Base-by-base conservation (phyloP, 2,329 filamentous ascomycete species). In the Ophiostoma angusticollis region DNA sequence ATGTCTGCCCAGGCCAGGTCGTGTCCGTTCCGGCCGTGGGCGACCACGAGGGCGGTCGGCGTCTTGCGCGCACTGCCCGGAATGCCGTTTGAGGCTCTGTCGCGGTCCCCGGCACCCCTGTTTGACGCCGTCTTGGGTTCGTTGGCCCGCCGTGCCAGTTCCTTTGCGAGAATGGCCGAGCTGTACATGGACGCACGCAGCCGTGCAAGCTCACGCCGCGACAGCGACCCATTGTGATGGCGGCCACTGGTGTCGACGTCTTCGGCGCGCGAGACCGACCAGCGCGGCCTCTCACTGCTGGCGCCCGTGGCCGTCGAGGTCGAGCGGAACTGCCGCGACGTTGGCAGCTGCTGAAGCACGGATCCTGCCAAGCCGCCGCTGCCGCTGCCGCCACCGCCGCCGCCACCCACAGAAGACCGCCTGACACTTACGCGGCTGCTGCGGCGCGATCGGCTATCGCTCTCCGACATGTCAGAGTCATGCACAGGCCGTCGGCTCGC, bases 151-250 rank as follows among this genome's bases (percentile, higher is more conserved):
- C 77, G 71, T 21, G 69, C 68, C 39, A 95, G 83, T 52, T 91
- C 84, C 51, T 78, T 78, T 1, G 89, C 87, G 60, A 93, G 93
- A 52, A 95, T 78, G n/a, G 86, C 87, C 0, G 85, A 84, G 46
- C 79, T 82, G 17, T 93, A 65, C 29, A 94, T 72, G 8, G 93
- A 66, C 1, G 84, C 74, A 41, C 77, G 72, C 3, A 87, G 69
- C n/a, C 85, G 78, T 13, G 82, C 81, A 38, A 93, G 71, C 49
- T 95, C 89, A n/a, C 74, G 73, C 49, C 71, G 75, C 8, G 41
- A 45, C 19, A 45, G 25, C 7, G 41, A 24, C 9, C 31, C 36
- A 6, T 29, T 28, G 8, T 35, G 11, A 16, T 31, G n/a, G n/a
- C n/a, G n/a, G n/a, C n/a, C n/a, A n/a, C n/a, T n/a, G n/a, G n/a